These are phyloP conservation scores for Chalaropsis ovoidea DNA, from an alignment of 2,329 filamentous ascomycete species.

Conservation along the genomic window DNA sequence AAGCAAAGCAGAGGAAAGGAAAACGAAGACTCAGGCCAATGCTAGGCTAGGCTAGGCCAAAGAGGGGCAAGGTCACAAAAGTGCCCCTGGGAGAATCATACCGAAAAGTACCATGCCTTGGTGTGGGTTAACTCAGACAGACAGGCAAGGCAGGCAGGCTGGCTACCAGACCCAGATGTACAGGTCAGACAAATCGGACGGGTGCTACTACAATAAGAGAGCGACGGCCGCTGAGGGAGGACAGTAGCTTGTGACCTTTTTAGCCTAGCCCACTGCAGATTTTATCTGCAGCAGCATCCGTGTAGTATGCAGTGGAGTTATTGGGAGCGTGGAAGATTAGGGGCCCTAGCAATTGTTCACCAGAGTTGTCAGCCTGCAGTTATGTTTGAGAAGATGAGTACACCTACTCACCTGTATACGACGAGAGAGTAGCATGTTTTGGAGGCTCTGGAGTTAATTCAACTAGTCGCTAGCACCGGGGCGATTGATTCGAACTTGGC, in stretches of 20 bases:
- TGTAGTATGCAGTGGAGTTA: not conserved
- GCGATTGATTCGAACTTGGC: not conserved
- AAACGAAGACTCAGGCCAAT: not conserved
- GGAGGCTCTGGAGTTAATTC: too few relatives aligned
- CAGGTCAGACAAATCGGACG: slow-evolving; percentile 1
- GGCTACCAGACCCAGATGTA: too few relatives aligned
- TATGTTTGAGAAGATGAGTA: not conserved
- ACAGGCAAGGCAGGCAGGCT: not conserved
- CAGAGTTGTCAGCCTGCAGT: too few relatives aligned
- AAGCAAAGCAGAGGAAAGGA: slow-evolving; percentile 11
- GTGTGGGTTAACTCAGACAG: not conserved
- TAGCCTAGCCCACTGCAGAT: not conserved
- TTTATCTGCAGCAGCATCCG: not conserved
- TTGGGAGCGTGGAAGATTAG: not conserved
- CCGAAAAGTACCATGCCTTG: slow-evolving; percentile 2
- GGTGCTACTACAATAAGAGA: not conserved
- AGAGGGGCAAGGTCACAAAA: slow-evolving; percentile 13
- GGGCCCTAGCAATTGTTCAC: too few relatives aligned
- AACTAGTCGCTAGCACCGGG: too few relatives aligned
- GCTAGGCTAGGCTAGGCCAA: not conserved
- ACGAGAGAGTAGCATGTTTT: too few relatives aligned
- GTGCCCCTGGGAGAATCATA: slow-evolving; percentile 15
- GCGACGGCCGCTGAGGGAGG: not conserved
- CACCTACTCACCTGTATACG: not conserved
- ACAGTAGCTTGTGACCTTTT: not conserved